phyloP scores from a whole-genome alignment of 2,329 filamentous ascomycete genomes.

The Cadophora gregata region DNA sequence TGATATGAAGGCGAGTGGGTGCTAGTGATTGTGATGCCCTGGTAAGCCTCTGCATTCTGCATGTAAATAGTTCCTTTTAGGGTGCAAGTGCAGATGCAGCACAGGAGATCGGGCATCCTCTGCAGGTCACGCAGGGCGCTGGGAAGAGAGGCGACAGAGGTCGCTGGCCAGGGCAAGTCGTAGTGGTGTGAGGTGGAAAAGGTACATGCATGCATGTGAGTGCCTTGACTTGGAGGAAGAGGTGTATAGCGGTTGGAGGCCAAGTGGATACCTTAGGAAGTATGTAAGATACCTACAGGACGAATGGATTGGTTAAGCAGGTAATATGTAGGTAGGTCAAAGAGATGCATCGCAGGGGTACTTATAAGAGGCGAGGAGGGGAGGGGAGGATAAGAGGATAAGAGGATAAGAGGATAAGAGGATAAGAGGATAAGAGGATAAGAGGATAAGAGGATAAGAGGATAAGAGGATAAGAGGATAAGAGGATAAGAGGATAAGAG shows the following conservation, averaged over 20 bases:
- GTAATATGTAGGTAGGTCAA: no score
- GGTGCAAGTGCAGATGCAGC: conserved; percentile 17
- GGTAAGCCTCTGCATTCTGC: conserved; percentile 8
- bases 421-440: no score
- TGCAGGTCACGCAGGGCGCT: conserved; percentile 14
- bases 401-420: no score
- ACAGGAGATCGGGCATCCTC: conserved; percentile 17
- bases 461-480: no score
- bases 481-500: no score
- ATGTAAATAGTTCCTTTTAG: conserved; percentile 5
- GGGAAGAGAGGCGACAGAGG: background rate
- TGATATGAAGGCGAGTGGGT: background rate
- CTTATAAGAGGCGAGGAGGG: no score
- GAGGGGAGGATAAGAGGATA: no score
- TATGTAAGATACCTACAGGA: no score
- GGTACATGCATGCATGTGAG: background rate
- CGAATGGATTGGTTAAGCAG: no score
- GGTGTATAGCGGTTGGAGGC: background rate
- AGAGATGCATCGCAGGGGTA: no score
- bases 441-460: no score
- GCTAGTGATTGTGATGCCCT: background rate
- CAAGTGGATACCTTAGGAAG: no score
- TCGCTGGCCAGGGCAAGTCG: background rate
- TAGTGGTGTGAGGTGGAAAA: background rate
- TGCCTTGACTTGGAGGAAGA: background rate